Conservation (phyloP, 2,329 filamentous ascomycete genomes). For the Talaromyces verruculosus region DNA sequence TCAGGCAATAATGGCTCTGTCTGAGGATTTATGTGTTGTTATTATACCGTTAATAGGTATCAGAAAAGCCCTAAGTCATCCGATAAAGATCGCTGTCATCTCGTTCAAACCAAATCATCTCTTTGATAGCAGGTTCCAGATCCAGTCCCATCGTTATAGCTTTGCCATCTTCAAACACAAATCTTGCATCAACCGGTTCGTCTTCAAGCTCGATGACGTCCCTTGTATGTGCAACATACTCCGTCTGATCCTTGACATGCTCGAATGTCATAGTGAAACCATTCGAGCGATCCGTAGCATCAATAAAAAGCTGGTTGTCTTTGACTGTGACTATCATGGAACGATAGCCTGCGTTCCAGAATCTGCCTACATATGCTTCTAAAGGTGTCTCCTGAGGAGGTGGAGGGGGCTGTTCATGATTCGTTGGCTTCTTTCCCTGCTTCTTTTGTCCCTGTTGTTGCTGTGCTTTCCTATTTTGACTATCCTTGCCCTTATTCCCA, state of each 20-base stretch:
- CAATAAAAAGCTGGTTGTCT: conserved; percentile 32
- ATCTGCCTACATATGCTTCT: conserved; percentile 9
- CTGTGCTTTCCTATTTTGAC: not conserved
- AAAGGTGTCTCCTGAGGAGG: conserved; percentile 1
- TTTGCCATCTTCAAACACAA: not conserved
- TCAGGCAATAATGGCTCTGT: not conserved
- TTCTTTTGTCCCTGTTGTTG: not conserved
- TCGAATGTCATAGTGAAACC: conserved; percentile 35
- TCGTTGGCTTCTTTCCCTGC: not conserved
- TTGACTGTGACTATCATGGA: conserved; percentile 28
- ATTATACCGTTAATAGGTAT: not conserved
- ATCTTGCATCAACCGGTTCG: conserved; percentile 12
- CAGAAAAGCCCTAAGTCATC: not conserved
- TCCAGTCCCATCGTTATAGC: conserved; percentile 10
- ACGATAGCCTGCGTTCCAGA: conserved; percentile 27
- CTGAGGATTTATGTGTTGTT: not conserved
- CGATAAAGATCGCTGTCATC: not conserved
- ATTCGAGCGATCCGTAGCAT: conserved; percentile 36
- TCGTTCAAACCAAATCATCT: conserved; percentile 14
- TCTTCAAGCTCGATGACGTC: conserved; percentile 8
- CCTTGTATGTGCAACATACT: conserved; percentile 29
- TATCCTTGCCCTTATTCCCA: not conserved
- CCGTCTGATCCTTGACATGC: conserved; percentile 30
- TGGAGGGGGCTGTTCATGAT: not conserved
- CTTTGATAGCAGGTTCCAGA: conserved; percentile 1